phyloP scores from a whole-genome alignment of 139 green algal species.

The Chlamydomonas asymmetrica region DNA sequence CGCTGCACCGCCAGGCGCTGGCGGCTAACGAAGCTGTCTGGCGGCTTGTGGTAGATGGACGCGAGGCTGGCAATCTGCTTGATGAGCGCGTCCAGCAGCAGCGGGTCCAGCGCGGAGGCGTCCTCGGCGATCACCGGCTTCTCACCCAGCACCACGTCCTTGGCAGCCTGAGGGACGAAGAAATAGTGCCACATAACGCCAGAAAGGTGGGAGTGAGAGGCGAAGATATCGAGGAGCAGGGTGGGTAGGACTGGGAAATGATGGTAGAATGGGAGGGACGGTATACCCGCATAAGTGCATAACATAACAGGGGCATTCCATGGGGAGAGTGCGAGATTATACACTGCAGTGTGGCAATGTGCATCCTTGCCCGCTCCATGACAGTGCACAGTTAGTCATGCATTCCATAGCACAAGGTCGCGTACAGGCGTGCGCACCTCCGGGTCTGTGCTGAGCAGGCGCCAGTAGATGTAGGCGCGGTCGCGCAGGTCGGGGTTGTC shows the following conservation, averaged over 20 bases:
- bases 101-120: conserved; percentile 70
- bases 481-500: conserved; percentile 98
- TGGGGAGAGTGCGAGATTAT: no score
- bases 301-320: no score
- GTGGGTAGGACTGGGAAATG: no score
- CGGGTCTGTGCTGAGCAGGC: conserved; percentile 94
- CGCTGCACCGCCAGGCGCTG: conserved; percentile 74
- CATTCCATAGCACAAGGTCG: no score
- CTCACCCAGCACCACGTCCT: conserved; percentile 92
- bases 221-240: no score
- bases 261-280: no score
- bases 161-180: conserved; percentile 64
- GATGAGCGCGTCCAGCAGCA: conserved; percentile 79
- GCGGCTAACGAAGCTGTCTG: conserved; percentile 80
- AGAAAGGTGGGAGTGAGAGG: no score
- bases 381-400: no score
- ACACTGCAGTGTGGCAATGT: no score
- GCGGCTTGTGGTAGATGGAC: conserved; percentile 94
- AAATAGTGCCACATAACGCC: no score
- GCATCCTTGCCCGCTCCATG: no score
- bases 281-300: no score
- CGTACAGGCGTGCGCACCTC: conserved; percentile 74
- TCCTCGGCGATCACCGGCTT: conserved; percentile 92
- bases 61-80: conserved; percentile 67
- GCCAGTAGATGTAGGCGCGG: conserved; percentile 98